A percentile compares a stretch with the other conserved stretches of the same genome.
These are phyloP conservation scores for Hymenoscyphus scutula DNA, from an alignment of 2,329 filamentous ascomycete species.

Conservation along the genomic window DNA sequence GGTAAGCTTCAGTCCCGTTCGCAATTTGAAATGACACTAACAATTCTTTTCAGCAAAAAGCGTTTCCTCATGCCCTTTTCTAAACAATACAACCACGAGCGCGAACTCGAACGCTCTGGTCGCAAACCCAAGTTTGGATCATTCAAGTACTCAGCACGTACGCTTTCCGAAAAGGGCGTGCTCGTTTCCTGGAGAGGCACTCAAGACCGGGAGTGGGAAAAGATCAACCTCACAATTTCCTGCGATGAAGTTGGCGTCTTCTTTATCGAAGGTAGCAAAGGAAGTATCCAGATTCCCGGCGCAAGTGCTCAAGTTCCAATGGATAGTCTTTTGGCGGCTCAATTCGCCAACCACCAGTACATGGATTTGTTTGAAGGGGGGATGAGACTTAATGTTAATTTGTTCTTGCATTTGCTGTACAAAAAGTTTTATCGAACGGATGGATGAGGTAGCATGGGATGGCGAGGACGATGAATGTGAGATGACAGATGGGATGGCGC, in stretches of 20 bases:
- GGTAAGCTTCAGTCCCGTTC: constrained; percentile 48
- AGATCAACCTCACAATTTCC: constrained; percentile 89
- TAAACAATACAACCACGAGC: constrained; percentile 97
- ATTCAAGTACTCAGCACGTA: constrained; percentile 92
- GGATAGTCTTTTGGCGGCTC: constrained; percentile 90
- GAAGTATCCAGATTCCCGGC: constrained; percentile 93
- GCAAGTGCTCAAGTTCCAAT: constrained; percentile 85
- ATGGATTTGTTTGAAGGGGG: constrained; percentile 88
- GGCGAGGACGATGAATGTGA: neutral
- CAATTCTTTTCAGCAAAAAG: constrained; percentile 63
- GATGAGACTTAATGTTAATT: constrained; percentile 89
- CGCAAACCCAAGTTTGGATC: constrained; percentile 96
- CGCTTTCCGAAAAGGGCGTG: constrained; percentile 89
- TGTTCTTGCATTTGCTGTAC: constrained; percentile 94
- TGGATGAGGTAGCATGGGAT: constrained; percentile 16
- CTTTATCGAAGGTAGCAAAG: constrained; percentile 83
- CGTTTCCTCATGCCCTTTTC: constrained; percentile 94
- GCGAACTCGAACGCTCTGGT: constrained; percentile 87
- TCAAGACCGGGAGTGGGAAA: constrained; percentile 78
- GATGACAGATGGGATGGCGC: neutral
- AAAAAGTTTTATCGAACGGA: constrained; percentile 93
- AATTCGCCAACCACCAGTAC: constrained; percentile 96
- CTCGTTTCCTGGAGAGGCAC: constrained; percentile 89
- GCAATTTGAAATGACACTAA: neutral
- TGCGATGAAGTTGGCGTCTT: constrained; percentile 95